phyloP scores from a whole-genome alignment of 2,329 filamentous ascomycete species.

The Paracoccidioides lutzii region DNA sequence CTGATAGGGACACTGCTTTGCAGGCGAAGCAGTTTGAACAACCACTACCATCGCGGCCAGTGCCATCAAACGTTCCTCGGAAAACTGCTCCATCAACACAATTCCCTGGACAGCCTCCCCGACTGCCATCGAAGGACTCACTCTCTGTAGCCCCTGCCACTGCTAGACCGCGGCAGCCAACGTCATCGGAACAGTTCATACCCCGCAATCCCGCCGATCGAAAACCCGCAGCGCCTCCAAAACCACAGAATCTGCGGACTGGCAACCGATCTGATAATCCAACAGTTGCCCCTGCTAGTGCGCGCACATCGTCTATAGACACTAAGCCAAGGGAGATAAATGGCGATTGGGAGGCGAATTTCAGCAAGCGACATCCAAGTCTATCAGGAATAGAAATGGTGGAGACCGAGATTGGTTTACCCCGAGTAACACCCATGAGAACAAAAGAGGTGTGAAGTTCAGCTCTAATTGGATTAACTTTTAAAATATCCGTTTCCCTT shows the following conservation, averaged over 20 bases:
- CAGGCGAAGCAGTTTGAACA: constrained; percentile 25
- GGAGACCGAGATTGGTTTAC: constrained; percentile 49
- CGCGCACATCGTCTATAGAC: background rate
- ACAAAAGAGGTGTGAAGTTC: constrained; percentile 30
- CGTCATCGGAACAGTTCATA: background rate
- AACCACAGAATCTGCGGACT: constrained; percentile 46
- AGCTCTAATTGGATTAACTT: background rate
- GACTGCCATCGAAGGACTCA: constrained; percentile 6
- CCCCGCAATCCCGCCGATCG: constrained; percentile 13
- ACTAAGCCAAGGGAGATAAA: constrained; percentile 8
- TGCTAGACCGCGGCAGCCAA: background rate
- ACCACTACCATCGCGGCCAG: constrained; percentile 9
- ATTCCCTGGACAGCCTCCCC: background rate
- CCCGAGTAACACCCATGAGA: constrained; percentile 22
- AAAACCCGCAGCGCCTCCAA: constrained; percentile 46
- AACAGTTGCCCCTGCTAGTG: constrained; percentile 18
- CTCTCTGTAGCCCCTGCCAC: background rate
- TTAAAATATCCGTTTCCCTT: background rate
- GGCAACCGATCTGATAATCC: constrained; percentile 20
- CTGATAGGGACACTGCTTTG: constrained; percentile 39
- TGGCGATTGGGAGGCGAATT: constrained; percentile 57
- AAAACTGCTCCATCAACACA: constrained; percentile 4
- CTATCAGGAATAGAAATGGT: constrained; percentile 77
- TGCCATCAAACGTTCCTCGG: constrained; percentile 3
- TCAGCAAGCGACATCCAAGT: constrained; percentile 77